These are phyloP conservation scores for Lunasporangiospora selenospora DNA, from an alignment of 192 early-diverging fungal species.

Conservation along the genomic window DNA sequence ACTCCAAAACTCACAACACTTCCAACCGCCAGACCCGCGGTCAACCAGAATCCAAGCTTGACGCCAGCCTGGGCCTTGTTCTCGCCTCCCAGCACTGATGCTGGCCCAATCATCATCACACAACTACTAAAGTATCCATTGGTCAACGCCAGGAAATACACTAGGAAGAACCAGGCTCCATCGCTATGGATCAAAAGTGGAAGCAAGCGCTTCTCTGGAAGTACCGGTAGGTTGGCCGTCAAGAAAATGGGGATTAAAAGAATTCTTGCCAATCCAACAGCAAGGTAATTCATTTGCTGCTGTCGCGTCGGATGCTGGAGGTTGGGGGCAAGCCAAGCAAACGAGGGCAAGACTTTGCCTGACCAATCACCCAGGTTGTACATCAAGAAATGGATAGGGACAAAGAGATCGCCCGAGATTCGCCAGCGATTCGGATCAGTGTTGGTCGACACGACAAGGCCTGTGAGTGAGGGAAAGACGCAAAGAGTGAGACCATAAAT, in stretches of 20 bases:
- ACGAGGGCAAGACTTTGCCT: slow-evolving; percentile 60
- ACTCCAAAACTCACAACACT: slow-evolving; percentile 62
- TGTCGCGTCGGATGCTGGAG: slow-evolving; percentile 51
- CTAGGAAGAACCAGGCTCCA: slow-evolving; percentile 56
- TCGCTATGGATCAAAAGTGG: slow-evolving; percentile 54
- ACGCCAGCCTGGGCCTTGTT: slow-evolving; percentile 70
- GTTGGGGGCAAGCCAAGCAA: slow-evolving; percentile 57
- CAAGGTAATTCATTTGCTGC: slow-evolving; percentile 46
- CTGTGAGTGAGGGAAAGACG: slow-evolving; percentile 78
- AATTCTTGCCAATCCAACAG: slow-evolving; percentile 56
- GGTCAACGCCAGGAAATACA: slow-evolving; percentile 67
- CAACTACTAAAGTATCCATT: slow-evolving; percentile 72
- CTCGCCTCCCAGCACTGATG: slow-evolving; percentile 32
- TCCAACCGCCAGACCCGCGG: slow-evolving; percentile 72
- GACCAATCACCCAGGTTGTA: slow-evolving; percentile 79
- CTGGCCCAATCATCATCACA: slow-evolving; percentile 68
- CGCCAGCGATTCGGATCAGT: slow-evolving; percentile 35
- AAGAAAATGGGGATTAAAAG: slow-evolving; percentile 75
- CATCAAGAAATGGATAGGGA: slow-evolving; percentile 75
- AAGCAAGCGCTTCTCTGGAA: slow-evolving; percentile 26
- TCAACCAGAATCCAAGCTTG: slow-evolving; percentile 69
- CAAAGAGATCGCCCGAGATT: slow-evolving; percentile 62
- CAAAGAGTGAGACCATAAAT: slow-evolving; percentile 73
- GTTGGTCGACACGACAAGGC: slow-evolving; percentile 67
- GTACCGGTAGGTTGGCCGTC: slow-evolving; percentile 66